These are phyloP conservation scores for Acidomyces sp. DNA, from an alignment of 495 filamentous ascomycete species.

Conservation along the genomic window DNA sequence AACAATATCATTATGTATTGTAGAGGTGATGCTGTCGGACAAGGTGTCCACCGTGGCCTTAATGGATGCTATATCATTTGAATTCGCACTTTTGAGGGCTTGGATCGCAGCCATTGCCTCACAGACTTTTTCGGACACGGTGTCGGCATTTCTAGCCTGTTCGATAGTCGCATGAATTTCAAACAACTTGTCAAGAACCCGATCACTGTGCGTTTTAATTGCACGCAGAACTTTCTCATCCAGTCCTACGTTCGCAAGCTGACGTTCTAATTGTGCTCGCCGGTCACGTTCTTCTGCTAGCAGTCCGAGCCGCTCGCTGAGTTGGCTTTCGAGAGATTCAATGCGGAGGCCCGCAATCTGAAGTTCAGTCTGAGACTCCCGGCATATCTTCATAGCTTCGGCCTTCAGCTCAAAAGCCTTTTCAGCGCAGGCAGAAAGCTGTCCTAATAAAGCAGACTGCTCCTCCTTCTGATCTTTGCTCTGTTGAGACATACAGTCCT, in stretches of 20 bases:
- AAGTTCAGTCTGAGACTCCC: conserved; percentile 2
- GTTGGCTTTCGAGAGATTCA: conserved; percentile 13
- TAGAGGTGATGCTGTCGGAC: not conserved
- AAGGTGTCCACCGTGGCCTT: conserved; percentile 6
- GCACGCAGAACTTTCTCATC: conserved; percentile 6
- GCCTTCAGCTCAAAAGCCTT: conserved; percentile 4
- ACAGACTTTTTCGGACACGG: not conserved
- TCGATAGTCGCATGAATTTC: conserved; percentile 10
- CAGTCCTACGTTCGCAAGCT: conserved; percentile 9
- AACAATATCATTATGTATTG: not conserved
- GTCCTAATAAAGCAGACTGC: not conserved
- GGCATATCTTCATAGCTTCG: conserved; percentile 3
- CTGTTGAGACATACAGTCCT: conserved; percentile 2
- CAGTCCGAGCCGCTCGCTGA: conserved; percentile 13
- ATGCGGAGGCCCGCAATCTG: not conserved
- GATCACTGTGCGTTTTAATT: conserved; percentile 10
- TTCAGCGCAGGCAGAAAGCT: not conserved
- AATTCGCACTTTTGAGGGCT: conserved; percentile 3
- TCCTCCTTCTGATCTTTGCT: conserved; percentile 2
- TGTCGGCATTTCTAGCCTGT: not conserved
- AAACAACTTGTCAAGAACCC: conserved; percentile 21
- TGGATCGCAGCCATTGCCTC: conserved; percentile 5
- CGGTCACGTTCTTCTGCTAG: conserved; percentile 21
- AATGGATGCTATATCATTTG: conserved; percentile 10
- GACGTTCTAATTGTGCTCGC: conserved; percentile 18